Evolutionary conservation across 139 green algal species (phyloP).

Genomic region (Coelastrella sp.): DNA sequence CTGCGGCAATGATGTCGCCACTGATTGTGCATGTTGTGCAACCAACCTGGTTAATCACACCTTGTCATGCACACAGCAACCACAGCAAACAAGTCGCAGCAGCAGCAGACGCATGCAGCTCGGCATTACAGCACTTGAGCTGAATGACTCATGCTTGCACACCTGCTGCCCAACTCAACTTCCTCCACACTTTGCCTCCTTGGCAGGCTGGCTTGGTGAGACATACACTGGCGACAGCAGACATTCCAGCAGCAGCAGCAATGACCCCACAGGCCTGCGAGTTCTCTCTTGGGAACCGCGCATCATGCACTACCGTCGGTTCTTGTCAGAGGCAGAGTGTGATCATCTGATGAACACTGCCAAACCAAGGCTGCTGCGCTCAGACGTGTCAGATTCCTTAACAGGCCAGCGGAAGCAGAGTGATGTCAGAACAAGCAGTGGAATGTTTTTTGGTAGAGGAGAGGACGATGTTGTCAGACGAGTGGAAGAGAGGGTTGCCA

Average conservation of each 20-base stretch:
- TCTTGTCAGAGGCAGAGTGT: conserved; percentile 41
- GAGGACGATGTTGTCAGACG: conserved; percentile 32
- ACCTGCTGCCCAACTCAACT: background rate
- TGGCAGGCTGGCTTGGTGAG: conserved; percentile 44
- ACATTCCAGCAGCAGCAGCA: background rate
- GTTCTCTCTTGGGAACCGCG: conserved; percentile 49
- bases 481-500: conserved; percentile 60
- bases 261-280: conserved; percentile 13
- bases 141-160: background rate
- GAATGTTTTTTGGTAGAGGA: conserved; percentile 57
- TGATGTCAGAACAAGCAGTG: conserved; percentile 46
- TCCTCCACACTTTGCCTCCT: background rate
- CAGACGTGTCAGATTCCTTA: conserved; percentile 42
- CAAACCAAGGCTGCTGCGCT: conserved; percentile 10
- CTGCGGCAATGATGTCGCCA: too few species aligned
- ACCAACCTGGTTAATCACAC: too few species aligned
- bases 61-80: too few species aligned
- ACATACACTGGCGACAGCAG: conserved; percentile 24
- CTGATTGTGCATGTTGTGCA: too few species aligned
- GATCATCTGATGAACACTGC: conserved; percentile 38
- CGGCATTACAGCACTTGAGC: background rate
- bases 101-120: too few species aligned
- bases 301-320: conserved; percentile 47
- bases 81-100: too few species aligned
- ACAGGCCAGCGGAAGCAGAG: conserved; percentile 17